Evolutionary conservation across 805 yeast species (phyloP).

Genomic region (Suhomyces sp.): DNA sequence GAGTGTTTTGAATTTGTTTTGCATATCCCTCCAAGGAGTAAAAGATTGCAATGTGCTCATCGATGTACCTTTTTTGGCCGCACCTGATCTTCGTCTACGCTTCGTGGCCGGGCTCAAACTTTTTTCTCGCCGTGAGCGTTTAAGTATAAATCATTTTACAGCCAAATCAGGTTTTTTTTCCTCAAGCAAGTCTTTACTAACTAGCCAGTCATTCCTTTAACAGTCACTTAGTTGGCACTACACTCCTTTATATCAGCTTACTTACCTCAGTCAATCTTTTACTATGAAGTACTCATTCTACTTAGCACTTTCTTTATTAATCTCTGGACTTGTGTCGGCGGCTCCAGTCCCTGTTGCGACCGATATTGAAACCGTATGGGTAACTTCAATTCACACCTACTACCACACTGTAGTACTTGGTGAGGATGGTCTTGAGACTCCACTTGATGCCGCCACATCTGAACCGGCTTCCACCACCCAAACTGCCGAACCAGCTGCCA

Average conservation of each 20-base stretch:
- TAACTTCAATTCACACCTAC: constrained; percentile 22
- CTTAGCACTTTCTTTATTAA: constrained; percentile 15
- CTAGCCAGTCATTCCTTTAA: constrained; percentile 1
- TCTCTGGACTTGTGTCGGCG: constrained; percentile 13
- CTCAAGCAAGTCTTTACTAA: neutral
- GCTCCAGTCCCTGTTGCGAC: constrained; percentile 23
- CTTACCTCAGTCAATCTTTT: constrained; percentile 6
- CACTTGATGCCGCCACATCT: constrained; percentile 10
- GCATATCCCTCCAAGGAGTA: neutral
- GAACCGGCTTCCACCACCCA: constrained; percentile 8
- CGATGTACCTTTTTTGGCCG: neutral
- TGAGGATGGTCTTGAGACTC: constrained; percentile 9
- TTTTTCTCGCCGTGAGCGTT: neutral
- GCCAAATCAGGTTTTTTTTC: neutral
- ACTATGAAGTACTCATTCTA: constrained; percentile 16
- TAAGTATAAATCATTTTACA: neutral
- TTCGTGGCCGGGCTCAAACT: neutral
- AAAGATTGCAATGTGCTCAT: neutral
- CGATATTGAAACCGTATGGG: constrained; percentile 21
- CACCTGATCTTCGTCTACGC: neutral
- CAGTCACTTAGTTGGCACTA: neutral
- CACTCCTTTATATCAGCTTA: constrained; percentile 3
- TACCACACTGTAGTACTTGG: constrained; percentile 14
- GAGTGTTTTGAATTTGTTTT: neutral
- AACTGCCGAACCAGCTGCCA: constrained; percentile 11